Base-by-base conservation (phyloP, 2,329 filamentous ascomycete species). In the Cylindrodendrum hubeiense region DNA sequence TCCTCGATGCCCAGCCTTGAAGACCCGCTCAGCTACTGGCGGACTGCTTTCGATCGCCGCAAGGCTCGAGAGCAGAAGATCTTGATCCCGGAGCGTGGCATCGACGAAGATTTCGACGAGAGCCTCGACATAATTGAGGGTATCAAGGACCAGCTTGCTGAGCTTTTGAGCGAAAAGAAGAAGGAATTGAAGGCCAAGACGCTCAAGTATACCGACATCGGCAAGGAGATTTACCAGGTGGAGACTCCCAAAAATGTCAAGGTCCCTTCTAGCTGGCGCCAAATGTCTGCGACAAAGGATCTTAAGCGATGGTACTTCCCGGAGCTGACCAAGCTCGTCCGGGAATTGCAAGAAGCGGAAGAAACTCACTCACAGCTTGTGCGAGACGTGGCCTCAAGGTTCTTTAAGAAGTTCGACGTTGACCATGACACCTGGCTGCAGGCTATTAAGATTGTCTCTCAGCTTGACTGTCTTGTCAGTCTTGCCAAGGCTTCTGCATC, bases 161-260 rank as follows among this genome's bases (percentile, higher is more conserved):
- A 85, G 4, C 81, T 98, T 1, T 83, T 98, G 3, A 89, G 89
- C 55, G 86, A 89, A 71, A 91, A 91, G 70, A 91, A 93, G 67
- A 86, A 87, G 34, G 88, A 94, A 46, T 84, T 98, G 4, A 93
- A 91, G 66, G 94, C 91, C 63, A 92, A 87, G 69, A 86, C 87
- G 0, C 86, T 95, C 67, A 90, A 90, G 75, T 96, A 90, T 73
- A 90, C 90, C 28, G 93, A 98, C 76, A 92, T 97, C 8, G 96
- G 96, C 66, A 99, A 99, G 78, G 96, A 99, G 76, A 93, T 99
- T 56, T 98, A 97, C 80, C 95, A 99, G 80, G 86, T 99, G 12
- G 96, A 99, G 78, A 91, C 93, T 0, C 95, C 96, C 0, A 97
- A 96, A 79, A 82, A 83, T 1, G 84, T 93, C 75, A 97, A 97